These are phyloP conservation scores for Bonia amplexicaulis DNA, from an alignment of 176 grass and related monocot genomes.

Conservation along the genomic window DNA sequence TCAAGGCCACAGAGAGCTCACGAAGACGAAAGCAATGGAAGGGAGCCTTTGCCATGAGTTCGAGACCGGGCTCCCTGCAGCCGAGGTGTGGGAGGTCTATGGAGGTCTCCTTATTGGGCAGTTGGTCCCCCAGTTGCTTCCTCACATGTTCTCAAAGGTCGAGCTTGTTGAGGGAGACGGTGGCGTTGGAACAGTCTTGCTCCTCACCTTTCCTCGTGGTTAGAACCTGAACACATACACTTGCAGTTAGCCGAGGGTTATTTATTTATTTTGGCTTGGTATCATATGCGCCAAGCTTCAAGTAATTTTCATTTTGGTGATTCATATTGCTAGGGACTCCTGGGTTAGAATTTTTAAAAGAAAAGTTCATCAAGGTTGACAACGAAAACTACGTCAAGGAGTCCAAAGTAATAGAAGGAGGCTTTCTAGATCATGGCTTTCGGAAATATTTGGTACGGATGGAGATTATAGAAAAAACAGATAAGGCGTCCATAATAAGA, in stretches of 20 bases:
- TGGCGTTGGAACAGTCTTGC: conserved; percentile 14
- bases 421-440: conserved; percentile 28
- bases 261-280: not conserved
- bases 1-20: not conserved
- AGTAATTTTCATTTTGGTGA: not conserved
- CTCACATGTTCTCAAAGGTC: conserved; percentile 22
- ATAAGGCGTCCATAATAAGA: not conserved
- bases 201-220: conserved; percentile 1
- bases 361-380: conserved; percentile 27
- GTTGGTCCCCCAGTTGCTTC: conserved; percentile 10
- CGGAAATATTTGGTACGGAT: conserved; percentile 11
- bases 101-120: not conserved
- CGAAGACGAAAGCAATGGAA: not conserved
- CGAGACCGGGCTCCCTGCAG: conserved; percentile 13
- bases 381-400: conserved; percentile 31
- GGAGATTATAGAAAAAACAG: conserved; percentile 8
- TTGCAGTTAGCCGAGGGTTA: not conserved
- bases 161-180: conserved; percentile 30
- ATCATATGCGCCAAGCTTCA: not conserved
- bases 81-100: conserved; percentile 24
- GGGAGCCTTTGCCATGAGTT: conserved; percentile 21
- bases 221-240: not conserved
- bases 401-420: not conserved
- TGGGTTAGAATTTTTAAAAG: not conserved
- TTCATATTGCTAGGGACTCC: not conserved